Evolutionary conservation across 371 early-diverging fungal species (phyloP).

Genomic region (Lichtheimia ramosa): DNA sequence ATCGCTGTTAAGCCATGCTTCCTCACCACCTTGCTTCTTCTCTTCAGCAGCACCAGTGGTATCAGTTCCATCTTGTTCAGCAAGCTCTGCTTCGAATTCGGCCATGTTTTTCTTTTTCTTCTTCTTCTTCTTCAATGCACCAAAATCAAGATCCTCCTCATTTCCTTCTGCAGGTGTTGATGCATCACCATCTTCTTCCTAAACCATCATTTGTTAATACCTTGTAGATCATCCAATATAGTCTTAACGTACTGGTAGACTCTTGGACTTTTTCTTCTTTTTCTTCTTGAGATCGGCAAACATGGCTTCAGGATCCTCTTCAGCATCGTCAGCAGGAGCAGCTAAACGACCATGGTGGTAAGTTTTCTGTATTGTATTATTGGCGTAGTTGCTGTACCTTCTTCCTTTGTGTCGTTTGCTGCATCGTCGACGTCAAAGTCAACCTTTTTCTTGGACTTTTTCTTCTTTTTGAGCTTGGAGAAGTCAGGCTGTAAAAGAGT

Average conservation of each 20-base stretch:
- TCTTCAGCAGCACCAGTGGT: slow-evolving; percentile 55
- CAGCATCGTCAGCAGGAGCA: slow-evolving; percentile 18
- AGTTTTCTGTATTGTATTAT: not conserved
- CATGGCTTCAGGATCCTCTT: slow-evolving; percentile 70
- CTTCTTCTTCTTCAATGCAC: slow-evolving; percentile 85
- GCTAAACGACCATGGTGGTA: too few species aligned
- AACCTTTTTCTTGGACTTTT: slow-evolving; percentile 59
- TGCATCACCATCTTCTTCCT: slow-evolving; percentile 44
- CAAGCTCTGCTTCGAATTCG: slow-evolving; percentile 82
- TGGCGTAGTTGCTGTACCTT: not conserved
- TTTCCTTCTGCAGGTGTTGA: slow-evolving; percentile 71
- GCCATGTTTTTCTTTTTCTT: slow-evolving; percentile 91
- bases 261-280: slow-evolving; percentile 86
- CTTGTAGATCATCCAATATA: not conserved
- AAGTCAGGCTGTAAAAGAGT: slow-evolving; percentile 37
- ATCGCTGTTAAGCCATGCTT: slow-evolving; percentile 60
- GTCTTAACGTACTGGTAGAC: slow-evolving; percentile 37
- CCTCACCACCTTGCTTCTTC: slow-evolving; percentile 18
- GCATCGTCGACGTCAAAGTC: slow-evolving; percentile 43
- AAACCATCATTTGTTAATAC: not conserved
- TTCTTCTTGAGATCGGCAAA: slow-evolving; percentile 89
- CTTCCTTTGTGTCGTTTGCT: slow-evolving; percentile 19
- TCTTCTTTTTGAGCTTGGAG: slow-evolving; percentile 56
- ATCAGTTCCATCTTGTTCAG: slow-evolving; percentile 79
- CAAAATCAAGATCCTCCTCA: slow-evolving; percentile 90